Conservation (phyloP, 352 stramenopile genomes). For the Globisporangium ultimum region DNA sequence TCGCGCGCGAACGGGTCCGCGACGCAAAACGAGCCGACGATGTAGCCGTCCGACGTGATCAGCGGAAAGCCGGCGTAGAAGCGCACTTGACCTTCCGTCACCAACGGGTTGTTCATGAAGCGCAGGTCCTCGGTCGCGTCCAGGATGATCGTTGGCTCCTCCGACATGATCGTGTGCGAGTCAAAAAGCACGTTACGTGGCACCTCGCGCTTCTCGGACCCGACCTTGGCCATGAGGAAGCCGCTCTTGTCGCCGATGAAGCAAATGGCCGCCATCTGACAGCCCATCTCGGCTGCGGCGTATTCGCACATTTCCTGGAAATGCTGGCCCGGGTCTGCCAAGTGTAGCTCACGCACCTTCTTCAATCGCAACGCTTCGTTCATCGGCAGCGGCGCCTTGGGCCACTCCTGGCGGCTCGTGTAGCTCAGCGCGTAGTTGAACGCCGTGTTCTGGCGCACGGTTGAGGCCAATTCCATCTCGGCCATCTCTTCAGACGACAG, state of each 20-base stretch:
- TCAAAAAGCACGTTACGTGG: constrained; percentile 79
- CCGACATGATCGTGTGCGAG: constrained; percentile 77
- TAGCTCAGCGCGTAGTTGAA: constrained; percentile 84
- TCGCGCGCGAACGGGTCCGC: constrained; percentile 76
- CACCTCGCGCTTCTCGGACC: constrained; percentile 74
- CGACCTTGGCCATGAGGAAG: constrained; percentile 80
- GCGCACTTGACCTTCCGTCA: constrained; percentile 67
- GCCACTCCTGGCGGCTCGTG: constrained; percentile 77
- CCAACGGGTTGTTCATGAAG: constrained; percentile 77
- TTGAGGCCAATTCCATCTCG: constrained; percentile 56
- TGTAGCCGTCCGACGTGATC: constrained; percentile 54
- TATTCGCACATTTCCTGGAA: constrained; percentile 89
- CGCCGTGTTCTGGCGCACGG: constrained; percentile 66
- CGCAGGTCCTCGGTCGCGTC: constrained; percentile 75
- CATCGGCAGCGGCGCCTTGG: constrained; percentile 65
- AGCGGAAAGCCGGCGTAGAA: constrained; percentile 85
- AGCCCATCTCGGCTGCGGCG: constrained; percentile 73
- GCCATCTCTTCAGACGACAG: constrained; percentile 53
- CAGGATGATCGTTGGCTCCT: constrained; percentile 73
- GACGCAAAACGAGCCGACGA: constrained; percentile 75
- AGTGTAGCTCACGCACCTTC: constrained; percentile 71
- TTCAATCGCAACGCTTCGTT: constrained; percentile 62
- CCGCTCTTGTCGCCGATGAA: constrained; percentile 85
- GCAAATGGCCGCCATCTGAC: constrained; percentile 77
- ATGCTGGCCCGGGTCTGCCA: constrained; percentile 72